phyloP scores from a whole-genome alignment of 768 basidiomycete species.

The Butyriboletus loyo region DNA sequence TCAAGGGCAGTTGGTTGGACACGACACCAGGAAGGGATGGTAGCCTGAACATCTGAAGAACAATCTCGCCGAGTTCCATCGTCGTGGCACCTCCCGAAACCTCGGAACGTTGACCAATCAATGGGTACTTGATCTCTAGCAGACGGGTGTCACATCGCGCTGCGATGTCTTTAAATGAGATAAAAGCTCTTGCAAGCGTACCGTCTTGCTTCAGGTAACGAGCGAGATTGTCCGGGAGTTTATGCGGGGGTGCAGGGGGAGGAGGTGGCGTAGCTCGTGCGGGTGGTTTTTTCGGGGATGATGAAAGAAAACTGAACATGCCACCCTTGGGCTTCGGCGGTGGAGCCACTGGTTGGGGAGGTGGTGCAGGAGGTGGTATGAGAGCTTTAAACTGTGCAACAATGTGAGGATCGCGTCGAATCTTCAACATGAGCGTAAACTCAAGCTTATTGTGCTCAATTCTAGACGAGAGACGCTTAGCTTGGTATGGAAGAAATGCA shows the following conservation, averaged over 20 bases:
- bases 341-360: slow-evolving; percentile 41
- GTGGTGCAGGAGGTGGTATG: slow-evolving; percentile 45
- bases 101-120: slow-evolving; percentile 74
- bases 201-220: slow-evolving; percentile 81
- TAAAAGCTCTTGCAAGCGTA: slow-evolving; percentile 83
- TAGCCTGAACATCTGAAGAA: slow-evolving; percentile 86
- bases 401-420: slow-evolving; percentile 85
- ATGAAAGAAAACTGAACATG: slow-evolving; percentile 73
- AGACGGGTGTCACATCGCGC: slow-evolving; percentile 78
- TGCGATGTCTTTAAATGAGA: slow-evolving; percentile 87
- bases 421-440: slow-evolving; percentile 86
- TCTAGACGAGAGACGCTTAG: slow-evolving; percentile 35
- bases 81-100: slow-evolving; percentile 49
- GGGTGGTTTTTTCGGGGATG: slow-evolving; percentile 67
- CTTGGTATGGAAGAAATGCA: not conserved
- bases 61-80: slow-evolving; percentile 81
- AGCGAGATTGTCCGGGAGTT: slow-evolving; percentile 71
- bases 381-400: slow-evolving; percentile 71
- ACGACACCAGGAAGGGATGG: slow-evolving; percentile 84
- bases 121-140: slow-evolving; percentile 77
- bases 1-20: slow-evolving; percentile 79
- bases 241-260: slow-evolving; percentile 36
- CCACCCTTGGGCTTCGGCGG: slow-evolving; percentile 57
- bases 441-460: slow-evolving; percentile 94
- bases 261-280: slow-evolving; percentile 42